Evolutionary conservation across 495 filamentous ascomycete genomes (phyloP).

Genomic region (Clavariopsis aquatica): DNA sequence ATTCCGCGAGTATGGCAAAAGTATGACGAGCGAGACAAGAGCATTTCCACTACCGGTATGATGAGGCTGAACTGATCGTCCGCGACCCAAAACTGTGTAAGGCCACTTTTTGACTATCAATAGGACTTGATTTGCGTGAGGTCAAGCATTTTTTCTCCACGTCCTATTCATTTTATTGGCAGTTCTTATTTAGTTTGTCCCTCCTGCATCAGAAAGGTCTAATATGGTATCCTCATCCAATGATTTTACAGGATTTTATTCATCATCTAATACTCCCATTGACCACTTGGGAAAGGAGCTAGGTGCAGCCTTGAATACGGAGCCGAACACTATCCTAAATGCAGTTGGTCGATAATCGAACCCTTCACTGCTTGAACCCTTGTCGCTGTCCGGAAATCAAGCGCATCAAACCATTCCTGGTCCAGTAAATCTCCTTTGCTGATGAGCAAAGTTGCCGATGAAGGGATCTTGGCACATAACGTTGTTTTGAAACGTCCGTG

Average conservation of each 20-base stretch:
- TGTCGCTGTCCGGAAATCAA: not conserved
- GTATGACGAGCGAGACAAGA: no score
- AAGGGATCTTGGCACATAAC: not conserved
- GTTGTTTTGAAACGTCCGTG: not conserved
- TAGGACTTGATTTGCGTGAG: no score
- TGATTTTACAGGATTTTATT: not conserved
- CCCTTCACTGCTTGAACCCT: not conserved
- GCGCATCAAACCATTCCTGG: not conserved
- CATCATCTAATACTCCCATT: not conserved
- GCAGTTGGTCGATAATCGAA: not conserved
- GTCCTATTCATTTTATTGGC: no score
- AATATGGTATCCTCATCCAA: no score
- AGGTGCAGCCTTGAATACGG: not conserved
- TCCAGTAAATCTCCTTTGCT: not conserved
- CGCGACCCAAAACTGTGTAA: no score
- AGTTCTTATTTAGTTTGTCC: no score
- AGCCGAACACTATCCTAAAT: not conserved
- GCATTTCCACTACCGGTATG: no score
- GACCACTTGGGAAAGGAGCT: not conserved
- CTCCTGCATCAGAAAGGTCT: no score
- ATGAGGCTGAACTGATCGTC: no score
- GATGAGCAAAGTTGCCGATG: not conserved
- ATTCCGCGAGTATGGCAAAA: no score
- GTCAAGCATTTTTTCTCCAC: no score
- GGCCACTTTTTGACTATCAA: no score